Evolutionary conservation across 1,284 basidiomycete species (phyloP).

Genomic region (Puccinia coronata): DNA sequence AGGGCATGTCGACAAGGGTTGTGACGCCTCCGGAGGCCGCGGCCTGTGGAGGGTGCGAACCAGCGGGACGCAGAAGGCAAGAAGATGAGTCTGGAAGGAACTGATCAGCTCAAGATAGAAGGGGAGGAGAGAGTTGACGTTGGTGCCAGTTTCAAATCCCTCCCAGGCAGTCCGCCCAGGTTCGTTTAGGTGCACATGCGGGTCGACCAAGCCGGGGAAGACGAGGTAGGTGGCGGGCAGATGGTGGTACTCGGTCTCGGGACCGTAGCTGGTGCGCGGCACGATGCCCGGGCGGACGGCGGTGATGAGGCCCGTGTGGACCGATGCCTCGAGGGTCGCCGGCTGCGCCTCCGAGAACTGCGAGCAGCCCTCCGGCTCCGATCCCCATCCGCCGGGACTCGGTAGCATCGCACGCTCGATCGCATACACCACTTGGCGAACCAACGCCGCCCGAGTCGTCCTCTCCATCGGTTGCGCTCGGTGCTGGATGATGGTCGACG

Average conservation of each 20-base stretch:
- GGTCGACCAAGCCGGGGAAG: slow-evolving; percentile 51
- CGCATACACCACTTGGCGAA: slow-evolving; percentile 13
- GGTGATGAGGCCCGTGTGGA: slow-evolving; percentile 69
- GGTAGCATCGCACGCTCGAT: slow-evolving; percentile 29
- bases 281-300: slow-evolving; percentile 60
- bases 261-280: slow-evolving; percentile 44
- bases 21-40: slow-evolving; percentile 87
- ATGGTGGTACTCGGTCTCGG: neutral
- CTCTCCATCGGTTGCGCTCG: too few relatives aligned
- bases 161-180: slow-evolving; percentile 91
- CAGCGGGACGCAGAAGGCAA: neutral
- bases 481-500: too few relatives aligned
- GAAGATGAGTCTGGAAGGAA: too few relatives aligned
- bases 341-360: slow-evolving; percentile 62
- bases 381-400: neutral
- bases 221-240: slow-evolving; percentile 8
- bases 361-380: neutral
- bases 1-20: slow-evolving; percentile 88
- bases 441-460: too few relatives aligned
- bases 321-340: slow-evolving; percentile 72
- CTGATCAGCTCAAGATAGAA: too few relatives aligned
- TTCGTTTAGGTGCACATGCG: slow-evolving; percentile 90
- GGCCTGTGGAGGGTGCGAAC: slow-evolving; percentile 62
- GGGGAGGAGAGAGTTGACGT: slow-evolving; percentile 48
- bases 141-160: slow-evolving; percentile 84